These are phyloP conservation scores for Chalaropsis thielavioides DNA, from an alignment of 2,329 filamentous ascomycete genomes.

Conservation along the genomic window DNA sequence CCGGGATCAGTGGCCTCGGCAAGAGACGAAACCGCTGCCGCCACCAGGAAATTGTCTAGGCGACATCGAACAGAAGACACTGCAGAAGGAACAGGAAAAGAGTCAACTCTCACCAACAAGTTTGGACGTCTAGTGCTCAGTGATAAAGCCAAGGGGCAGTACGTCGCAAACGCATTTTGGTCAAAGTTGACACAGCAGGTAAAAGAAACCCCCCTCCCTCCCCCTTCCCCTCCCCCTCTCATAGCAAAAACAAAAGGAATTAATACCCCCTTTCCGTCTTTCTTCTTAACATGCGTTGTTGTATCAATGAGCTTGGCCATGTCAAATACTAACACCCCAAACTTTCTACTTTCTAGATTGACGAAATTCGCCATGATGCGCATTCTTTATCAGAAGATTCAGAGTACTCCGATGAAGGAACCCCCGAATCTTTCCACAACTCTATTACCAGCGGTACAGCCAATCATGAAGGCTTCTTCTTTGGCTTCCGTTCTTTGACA, in stretches of 20 bases:
- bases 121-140: conserved; percentile 18
- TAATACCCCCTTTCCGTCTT: too few species aligned
- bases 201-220: conserved; percentile 18
- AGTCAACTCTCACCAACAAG: conserved; percentile 12
- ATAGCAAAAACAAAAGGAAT: too few species aligned
- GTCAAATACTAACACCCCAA: neutral
- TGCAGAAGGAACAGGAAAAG: conserved; percentile 6
- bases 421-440: conserved; percentile 24
- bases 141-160: conserved; percentile 26
- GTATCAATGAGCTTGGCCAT: neutral
- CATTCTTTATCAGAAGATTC: conserved; percentile 32
- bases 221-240: too few species aligned
- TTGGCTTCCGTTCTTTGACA: conserved; percentile 57
- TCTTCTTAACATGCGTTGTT: neutral
- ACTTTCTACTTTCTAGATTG: conserved; percentile 23
- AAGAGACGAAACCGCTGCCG: neutral
- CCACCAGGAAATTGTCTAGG: neutral
- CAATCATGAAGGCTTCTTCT: conserved; percentile 52
- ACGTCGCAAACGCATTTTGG: conserved; percentile 67
- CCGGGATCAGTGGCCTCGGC: conserved; percentile 9
- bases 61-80: conserved; percentile 1
- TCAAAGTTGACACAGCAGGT: conserved; percentile 62
- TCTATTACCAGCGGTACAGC: conserved; percentile 8
- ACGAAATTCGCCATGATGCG: conserved; percentile 31
- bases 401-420: conserved; percentile 47